A percentile compares a stretch with the other conserved stretches of the same genome.
phyloP scores from a whole-genome alignment of 192 early-diverging fungal genomes.

The Pilaira anomala region DNA sequence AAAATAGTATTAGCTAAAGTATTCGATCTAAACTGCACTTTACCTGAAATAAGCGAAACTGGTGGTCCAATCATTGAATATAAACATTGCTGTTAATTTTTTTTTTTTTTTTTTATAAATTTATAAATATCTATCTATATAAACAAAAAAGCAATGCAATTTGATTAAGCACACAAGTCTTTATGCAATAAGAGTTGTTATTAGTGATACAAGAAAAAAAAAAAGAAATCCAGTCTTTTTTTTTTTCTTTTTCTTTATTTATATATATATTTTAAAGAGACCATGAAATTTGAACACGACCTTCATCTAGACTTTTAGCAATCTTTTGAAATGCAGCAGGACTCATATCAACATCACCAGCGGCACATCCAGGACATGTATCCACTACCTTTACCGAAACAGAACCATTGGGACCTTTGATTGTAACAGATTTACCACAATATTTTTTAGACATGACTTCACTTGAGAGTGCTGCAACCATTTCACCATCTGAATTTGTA shows the following conservation, averaged over 20 bases:
- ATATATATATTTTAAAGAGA: slow-evolving; percentile 4
- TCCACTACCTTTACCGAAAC: slow-evolving; percentile 42
- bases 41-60: slow-evolving; percentile 87
- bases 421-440: slow-evolving; percentile 34
- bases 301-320: slow-evolving; percentile 18
- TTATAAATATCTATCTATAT: neutral
- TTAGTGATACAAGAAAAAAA: too few species aligned
- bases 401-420: slow-evolving; percentile 28
- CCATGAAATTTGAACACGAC: slow-evolving; percentile 24
- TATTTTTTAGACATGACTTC: slow-evolving; percentile 16
- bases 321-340: slow-evolving; percentile 24
- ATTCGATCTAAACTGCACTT: slow-evolving; percentile 90
- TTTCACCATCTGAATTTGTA: slow-evolving; percentile 13
- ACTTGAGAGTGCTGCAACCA: slow-evolving; percentile 31
- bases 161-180: neutral
- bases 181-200: too few species aligned
- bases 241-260: too few species aligned
- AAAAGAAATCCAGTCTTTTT: too few species aligned
- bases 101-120: neutral
- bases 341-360: slow-evolving; percentile 32
- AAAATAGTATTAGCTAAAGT: slow-evolving; percentile 93
- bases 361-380: slow-evolving; percentile 42
- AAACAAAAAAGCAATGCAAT: neutral
- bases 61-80: slow-evolving; percentile 94
- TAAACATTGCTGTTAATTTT: slow-evolving; percentile 22